Base-by-base conservation (phyloP, 345 rosid species). In the Crucihimalaya himalaica region DNA sequence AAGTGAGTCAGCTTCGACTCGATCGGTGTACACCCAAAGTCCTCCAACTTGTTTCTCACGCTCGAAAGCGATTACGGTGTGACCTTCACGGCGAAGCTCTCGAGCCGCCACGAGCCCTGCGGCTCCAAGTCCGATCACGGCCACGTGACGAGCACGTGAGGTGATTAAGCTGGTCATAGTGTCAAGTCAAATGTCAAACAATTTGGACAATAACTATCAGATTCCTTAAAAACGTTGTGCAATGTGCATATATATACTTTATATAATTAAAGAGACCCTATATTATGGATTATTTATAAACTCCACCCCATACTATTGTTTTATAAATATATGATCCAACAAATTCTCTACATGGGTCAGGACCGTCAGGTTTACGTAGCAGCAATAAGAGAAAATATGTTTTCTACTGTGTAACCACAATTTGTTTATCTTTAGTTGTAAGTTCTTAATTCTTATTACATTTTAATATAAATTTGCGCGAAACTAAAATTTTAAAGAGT, bases 61-160 rank as follows among this genome's bases (percentile, higher is more conserved):
- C 48, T 43, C 48, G 48, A 43, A 43, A 43, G 1, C 48, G 9
- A 6, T 2, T 1, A 43, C 48, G 1, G 48, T 43, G 19, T 43
- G 48, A 43, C 20, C 52, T 47, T 47, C 53, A 47, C 53, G 14
- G 1, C 27, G 5, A 19, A 47, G 25, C 53, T 19, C 53, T 47
- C 27, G 25, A 19, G 12, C 53, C 14, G 53, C 53, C 12, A 47
- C 53, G 53, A 47, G 53, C 0, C 53, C 53, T 14, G 53, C 53
- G 25, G 53, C 53, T 47, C 53, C 53, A 2, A 47, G 23, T 18
- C 48, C 52, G 52, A 47, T 47, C 52, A 47, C 52, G 52, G 52
- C 52, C 48, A 43, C 20, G 48, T 43, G 48, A 43, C 48, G 48
- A 43, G 4, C 66, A 60, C 31, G 48, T 60, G 47, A 39, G 18